Percentiles rank a stretch among this genome's conserved stretches.
Conservation (phyloP, 106 monocot species). For the Chionographis japonica region DNA sequence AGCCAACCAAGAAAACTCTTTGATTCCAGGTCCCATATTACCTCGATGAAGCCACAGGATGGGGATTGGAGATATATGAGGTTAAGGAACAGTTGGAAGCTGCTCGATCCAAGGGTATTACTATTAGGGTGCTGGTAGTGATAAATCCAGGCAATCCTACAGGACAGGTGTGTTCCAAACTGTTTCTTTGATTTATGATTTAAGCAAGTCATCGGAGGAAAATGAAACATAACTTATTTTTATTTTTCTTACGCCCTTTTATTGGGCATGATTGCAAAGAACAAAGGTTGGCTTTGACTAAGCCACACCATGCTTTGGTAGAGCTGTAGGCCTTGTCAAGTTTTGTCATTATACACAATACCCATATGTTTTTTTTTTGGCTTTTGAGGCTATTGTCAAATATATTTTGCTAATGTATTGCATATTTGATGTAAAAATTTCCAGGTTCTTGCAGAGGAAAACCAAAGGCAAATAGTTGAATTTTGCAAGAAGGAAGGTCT, state of each 20-base stretch:
- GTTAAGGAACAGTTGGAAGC: slow-evolving; percentile 83
- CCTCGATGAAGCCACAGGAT: slow-evolving; percentile 81
- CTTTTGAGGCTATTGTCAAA: background rate
- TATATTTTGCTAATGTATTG: background rate
- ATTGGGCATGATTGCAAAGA: too few species aligned
- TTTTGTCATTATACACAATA: too few species aligned
- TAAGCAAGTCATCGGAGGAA: too few species aligned
- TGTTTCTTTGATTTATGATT: background rate
- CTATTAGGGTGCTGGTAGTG: slow-evolving; percentile 81
- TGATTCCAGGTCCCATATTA: slow-evolving; percentile 85
- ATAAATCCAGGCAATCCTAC: slow-evolving; percentile 99
- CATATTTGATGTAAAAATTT: background rate
- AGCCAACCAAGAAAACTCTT: slow-evolving; percentile 1
- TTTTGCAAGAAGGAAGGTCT: slow-evolving; percentile 88
- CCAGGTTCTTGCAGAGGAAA: slow-evolving; percentile 89
- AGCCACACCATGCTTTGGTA: too few species aligned
- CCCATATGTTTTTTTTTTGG: background rate
- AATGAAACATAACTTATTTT: too few species aligned
- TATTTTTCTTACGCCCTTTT: too few species aligned
- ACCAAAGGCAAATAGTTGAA: slow-evolving; percentile 73
- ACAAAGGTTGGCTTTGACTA: too few species aligned
- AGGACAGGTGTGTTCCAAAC: slow-evolving; percentile 61
- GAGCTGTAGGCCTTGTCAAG: too few species aligned
- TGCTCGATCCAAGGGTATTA: slow-evolving; percentile 79
- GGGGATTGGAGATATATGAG: slow-evolving; percentile 87